These are phyloP conservation scores for Erigeron canadensis DNA, from an alignment of 129 eudicot species.

Conservation along the genomic window DNA sequence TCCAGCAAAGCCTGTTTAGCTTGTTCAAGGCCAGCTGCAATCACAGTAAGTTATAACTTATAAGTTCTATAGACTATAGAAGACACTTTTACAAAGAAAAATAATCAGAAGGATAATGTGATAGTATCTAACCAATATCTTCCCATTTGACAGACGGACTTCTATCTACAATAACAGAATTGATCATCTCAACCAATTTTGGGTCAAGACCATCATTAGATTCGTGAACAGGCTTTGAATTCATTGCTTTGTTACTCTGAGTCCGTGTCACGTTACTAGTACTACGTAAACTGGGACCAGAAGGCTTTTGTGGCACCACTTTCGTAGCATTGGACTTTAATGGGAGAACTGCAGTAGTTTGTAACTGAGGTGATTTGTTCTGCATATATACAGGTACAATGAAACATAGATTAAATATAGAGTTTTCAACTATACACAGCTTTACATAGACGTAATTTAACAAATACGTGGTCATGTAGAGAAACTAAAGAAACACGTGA, in stretches of 20 bases:
- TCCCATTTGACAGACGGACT: conserved; percentile 99
- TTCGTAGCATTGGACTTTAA: conserved; percentile 35
- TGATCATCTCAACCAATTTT: conserved; percentile 87
- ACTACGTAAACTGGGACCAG: conserved; percentile 38
- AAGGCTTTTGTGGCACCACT: conserved; percentile 36
- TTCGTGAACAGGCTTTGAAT: conserved; percentile 54
- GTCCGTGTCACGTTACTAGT: conserved; percentile 23
- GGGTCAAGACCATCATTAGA: conserved; percentile 56
- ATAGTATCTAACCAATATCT: conserved; percentile 77
- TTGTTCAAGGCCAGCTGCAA: conserved; percentile 95
- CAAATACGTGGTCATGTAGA: neutral
- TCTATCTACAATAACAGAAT: conserved; percentile 84
- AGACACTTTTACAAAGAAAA: neutral
- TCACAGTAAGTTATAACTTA: conserved; percentile 8
- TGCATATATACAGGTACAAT: conserved; percentile 21
- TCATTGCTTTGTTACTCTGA: conserved; percentile 41
- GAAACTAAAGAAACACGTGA: neutral
- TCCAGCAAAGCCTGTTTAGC: conserved; percentile 94
- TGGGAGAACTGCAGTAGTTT: conserved; percentile 35
- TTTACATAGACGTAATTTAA: neutral
- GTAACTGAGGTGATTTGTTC: conserved; percentile 39
- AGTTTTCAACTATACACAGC: neutral
- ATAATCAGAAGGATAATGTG: conserved; percentile 6
- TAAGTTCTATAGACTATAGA: conserved; percentile 10
- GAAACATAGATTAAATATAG: neutral